phyloP scores from a whole-genome alignment of 768 basidiomycete species.

The Butyriboletus loyo region DNA sequence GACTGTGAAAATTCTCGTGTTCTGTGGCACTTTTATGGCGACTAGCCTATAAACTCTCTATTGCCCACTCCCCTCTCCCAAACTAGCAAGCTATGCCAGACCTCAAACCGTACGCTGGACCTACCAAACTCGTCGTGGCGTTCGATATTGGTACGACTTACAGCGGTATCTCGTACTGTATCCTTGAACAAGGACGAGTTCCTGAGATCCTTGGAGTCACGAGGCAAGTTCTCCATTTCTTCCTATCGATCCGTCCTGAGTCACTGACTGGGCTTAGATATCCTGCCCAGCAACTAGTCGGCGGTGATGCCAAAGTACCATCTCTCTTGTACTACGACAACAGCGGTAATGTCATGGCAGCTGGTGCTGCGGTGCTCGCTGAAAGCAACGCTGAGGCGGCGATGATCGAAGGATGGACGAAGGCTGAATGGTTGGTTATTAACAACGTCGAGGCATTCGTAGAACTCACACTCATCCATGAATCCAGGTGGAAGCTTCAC shows the following conservation, averaged over 20 bases:
- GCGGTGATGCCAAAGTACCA: slow-evolving; percentile 43
- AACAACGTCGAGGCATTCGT: neutral
- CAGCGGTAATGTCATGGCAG: slow-evolving; percentile 33
- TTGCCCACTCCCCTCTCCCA: neutral
- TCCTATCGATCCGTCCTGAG: neutral
- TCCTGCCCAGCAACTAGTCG: slow-evolving; percentile 35
- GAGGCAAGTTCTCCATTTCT: neutral
- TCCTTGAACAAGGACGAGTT: slow-evolving; percentile 10
- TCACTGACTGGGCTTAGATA: slow-evolving; percentile 32
- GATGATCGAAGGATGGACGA: slow-evolving; percentile 25
- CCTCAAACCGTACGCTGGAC: slow-evolving; percentile 2
- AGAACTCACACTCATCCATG: neutral
- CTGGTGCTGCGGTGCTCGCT: slow-evolving; percentile 39
- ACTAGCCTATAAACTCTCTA: neutral
- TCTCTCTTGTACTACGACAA: slow-evolving; percentile 43
- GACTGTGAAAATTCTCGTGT: neutral
- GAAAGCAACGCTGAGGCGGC: slow-evolving; percentile 33
- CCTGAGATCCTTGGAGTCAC: slow-evolving; percentile 11
- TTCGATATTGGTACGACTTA: slow-evolving; percentile 32
- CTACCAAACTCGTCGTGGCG: slow-evolving; percentile 30
- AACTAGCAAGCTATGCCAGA: slow-evolving; percentile 3
- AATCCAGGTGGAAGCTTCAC: slow-evolving; percentile 26
- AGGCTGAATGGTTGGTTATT: slow-evolving; percentile 18
- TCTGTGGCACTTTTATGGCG: neutral
- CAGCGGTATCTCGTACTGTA: slow-evolving; percentile 41